Base-by-base conservation (phyloP, 495 filamentous ascomycete genomes). In the Lasiosphaeria hispida region DNA sequence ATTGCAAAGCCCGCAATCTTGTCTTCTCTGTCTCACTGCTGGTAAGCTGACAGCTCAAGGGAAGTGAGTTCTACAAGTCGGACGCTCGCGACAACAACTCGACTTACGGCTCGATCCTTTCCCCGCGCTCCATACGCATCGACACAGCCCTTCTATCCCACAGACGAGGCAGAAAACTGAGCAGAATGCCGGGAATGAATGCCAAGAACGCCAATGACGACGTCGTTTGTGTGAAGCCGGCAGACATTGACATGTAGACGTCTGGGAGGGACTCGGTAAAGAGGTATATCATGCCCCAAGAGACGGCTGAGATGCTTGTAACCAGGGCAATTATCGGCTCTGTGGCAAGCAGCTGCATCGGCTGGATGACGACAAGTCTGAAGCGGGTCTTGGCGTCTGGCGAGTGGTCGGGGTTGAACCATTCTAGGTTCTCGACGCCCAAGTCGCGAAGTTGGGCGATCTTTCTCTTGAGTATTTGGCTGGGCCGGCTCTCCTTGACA, bases 221-320 rank as follows among this genome's bases (percentile, higher is more conserved):
- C 1, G 71, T 62, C 10, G 23, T 37, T 1, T 4, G 2, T 11
- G 18, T 67, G 52, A 81, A 75, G 7, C 74, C 77, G 14, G 14
- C n/a, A 9, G 42, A 19, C 62, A 78, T 75, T 0, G 67, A 63
- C 23, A 69, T 58, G 54, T 77, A 83, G 33, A 84, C 73, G 1
- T 71, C 67, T 0, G 70, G 72, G 0, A 81, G 59, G 7, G 77
- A 75, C 63, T 82, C 77, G 2, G 79, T 77, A 59, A 82, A 83
- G 10, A 83, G 77, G 52, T 82, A 84, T 36, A 83, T 75, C n/a
- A 83, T 65, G 2, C 74, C 78, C 58, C 75, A 77, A 19, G 74
- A 73, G 10, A 76, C 59, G 11, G 79, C 76, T 33, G 57, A 59
- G n/a, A 59, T 48, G 10, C 34, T 34, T 1, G 57, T 42, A 7